phyloP scores from a whole-genome alignment of 1,284 basidiomycete genomes.

The Agaricales sp. region DNA sequence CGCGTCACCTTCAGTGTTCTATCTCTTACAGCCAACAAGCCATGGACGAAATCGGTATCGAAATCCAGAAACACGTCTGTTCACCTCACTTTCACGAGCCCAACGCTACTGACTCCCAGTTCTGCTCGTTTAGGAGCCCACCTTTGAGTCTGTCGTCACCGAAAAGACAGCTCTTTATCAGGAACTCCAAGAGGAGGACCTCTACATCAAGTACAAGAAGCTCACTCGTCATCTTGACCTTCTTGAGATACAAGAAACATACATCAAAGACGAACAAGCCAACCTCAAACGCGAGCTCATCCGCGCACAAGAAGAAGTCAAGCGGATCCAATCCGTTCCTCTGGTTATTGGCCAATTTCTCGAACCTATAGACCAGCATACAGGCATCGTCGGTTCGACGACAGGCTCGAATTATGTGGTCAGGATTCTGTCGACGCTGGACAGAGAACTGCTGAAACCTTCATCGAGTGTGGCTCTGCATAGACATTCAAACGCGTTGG shows the following conservation, averaged over 20 bases:
- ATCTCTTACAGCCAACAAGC: slow-evolving; percentile 13
- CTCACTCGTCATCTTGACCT: slow-evolving; percentile 89
- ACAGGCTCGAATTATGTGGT: slow-evolving; percentile 99
- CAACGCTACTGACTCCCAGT: slow-evolving; percentile 6
- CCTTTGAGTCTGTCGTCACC: slow-evolving; percentile 77
- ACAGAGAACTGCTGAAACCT: slow-evolving; percentile 95
- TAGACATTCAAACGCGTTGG: slow-evolving; percentile 96
- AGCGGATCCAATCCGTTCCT: slow-evolving; percentile 97
- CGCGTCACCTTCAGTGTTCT: slow-evolving; percentile 39
- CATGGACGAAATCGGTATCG: slow-evolving; percentile 79
- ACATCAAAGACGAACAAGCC: slow-evolving; percentile 98
- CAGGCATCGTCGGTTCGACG: slow-evolving; percentile 96
- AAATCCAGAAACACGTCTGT: slow-evolving; percentile 75
- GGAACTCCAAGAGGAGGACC: slow-evolving; percentile 84
- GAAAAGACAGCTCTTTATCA: slow-evolving; percentile 84
- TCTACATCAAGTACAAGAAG: slow-evolving; percentile 94
- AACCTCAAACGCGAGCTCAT: slow-evolving; percentile 97
- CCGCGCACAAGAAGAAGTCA: slow-evolving; percentile 98
- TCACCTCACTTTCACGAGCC: slow-evolving; percentile 1
- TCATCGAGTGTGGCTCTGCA: slow-evolving; percentile 96
- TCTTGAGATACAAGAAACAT: slow-evolving; percentile 92
- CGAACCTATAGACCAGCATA: slow-evolving; percentile 97
- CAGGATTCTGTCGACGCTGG: slow-evolving; percentile 93
- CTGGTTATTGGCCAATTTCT: slow-evolving; percentile 99
- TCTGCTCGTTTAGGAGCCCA: slow-evolving; percentile 60